These are phyloP conservation scores for Candolleomyces efflorescens DNA, from an alignment of 768 basidiomycete genomes.

Conservation along the genomic window DNA sequence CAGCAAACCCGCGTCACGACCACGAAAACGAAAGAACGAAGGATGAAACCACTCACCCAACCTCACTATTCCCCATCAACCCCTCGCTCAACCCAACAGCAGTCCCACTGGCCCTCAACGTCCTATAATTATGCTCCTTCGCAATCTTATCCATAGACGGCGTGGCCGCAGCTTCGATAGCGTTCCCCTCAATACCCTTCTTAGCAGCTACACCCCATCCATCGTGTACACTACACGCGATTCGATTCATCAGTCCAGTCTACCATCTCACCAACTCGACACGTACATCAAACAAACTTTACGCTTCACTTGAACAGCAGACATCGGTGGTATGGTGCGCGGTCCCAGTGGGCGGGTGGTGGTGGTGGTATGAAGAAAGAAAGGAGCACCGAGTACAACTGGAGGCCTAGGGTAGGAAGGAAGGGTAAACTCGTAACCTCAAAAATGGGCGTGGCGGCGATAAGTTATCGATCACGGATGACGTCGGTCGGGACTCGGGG, in stretches of 20 bases:
- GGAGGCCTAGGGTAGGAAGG: no score
- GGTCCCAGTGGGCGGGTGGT: no score
- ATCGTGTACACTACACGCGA: conserved; percentile 73
- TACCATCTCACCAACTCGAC: background rate
- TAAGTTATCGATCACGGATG: no score
- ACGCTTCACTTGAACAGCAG: conserved; percentile 53
- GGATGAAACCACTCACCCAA: conserved; percentile 61
- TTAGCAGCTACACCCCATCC: conserved; percentile 84
- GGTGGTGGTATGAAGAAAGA: no score
- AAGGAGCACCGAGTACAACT: no score
- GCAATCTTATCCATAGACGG: conserved; percentile 88
- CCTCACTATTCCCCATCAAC: conserved; percentile 97
- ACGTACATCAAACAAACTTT: conserved; percentile 89
- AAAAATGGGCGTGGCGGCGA: no score
- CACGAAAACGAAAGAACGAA: background rate
- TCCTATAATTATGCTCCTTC: conserved; percentile 66
- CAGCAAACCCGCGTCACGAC: no score
- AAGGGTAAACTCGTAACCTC: no score
- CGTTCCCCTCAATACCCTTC: conserved; percentile 77
- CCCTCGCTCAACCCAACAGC: conserved; percentile 91
- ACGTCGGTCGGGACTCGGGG: no score
- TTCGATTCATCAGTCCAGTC: background rate
- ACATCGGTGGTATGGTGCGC: no score
- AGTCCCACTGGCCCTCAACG: conserved; percentile 81
- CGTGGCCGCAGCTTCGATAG: conserved; percentile 81